Evolutionary conservation across 1,284 basidiomycete genomes (phyloP), one percentile per base, ranked within the genome.

Genomic region (Termitomyces sp.): DNA sequence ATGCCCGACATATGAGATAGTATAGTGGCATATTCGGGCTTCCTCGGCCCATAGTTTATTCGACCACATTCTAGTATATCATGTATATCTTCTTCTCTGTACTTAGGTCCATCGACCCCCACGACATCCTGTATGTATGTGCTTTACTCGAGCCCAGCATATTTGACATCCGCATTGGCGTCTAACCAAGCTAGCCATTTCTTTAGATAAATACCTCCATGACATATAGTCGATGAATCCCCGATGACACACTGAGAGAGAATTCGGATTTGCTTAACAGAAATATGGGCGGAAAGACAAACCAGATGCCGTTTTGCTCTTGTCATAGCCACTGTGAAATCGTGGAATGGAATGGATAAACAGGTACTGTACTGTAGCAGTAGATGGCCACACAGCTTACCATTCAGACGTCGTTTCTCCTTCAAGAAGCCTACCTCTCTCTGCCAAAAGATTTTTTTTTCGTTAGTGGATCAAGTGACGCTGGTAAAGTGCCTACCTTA

Each of bases 181-280:
- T 97, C 95, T 8, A 98, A 71, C 91, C 93, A 97, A 5, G 75
- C 68, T 67, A 97, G 83, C 93, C 95, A 98, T 55, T 81, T 81
- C 66, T 90, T 91, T 31, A 97, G 71, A 67, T 91, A 97, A 34
- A 74, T 66, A 34, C 88, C 83, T 2, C 95, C 94, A 61, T 93
- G 86, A 37, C 78, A 75, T 5, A 97, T 84, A 0, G 94, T 97
- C 1, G 84, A 87, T 0, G 91, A 93, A 66, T 97, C 94, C 6
- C 94, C 95, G 1, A 97, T 80, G 1, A 97, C 72, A 60, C 92
- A 94, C 91, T 93, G 50, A 35, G 13, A 30, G 31, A 19, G n/a
- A 28, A 30, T 16, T 44, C 14, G 39, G 14, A 24, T 30, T 24
- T 1, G 39, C 13, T 31, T 24, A 24, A 5, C 37, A 34, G 10